Percentiles rank a stretch among this genome's conserved stretches.
phyloP scores from a whole-genome alignment of 768 basidiomycete species.

The Hypholoma fasciculare region DNA sequence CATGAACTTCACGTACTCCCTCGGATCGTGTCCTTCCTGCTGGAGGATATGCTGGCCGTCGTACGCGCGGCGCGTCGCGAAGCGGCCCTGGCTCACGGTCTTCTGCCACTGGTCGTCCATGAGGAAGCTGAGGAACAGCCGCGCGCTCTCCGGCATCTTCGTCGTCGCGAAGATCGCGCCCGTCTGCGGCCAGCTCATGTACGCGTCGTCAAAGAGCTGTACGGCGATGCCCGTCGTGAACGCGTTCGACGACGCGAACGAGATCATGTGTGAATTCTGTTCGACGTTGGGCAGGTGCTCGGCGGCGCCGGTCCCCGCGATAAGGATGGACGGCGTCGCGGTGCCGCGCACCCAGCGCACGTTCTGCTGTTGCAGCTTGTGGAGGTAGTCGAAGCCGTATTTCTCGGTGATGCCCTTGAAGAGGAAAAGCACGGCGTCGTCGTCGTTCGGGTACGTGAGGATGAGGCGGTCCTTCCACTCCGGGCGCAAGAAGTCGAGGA shows the following conservation, averaged over 20 bases:
- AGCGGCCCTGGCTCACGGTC: slow-evolving; percentile 9
- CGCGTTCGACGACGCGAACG: slow-evolving; percentile 19
- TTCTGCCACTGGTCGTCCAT: slow-evolving; percentile 22
- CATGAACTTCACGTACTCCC: slow-evolving; percentile 19
- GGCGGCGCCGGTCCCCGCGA: slow-evolving; percentile 1
- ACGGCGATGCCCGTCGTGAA: slow-evolving; percentile 12
- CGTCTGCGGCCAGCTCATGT: slow-evolving; percentile 26
- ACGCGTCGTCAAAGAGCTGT: slow-evolving; percentile 14
- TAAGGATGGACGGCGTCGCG: slow-evolving; percentile 21
- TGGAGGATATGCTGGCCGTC: slow-evolving; percentile 17
- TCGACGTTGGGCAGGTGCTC: not conserved
- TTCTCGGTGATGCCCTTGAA: slow-evolving; percentile 20
- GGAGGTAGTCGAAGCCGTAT: slow-evolving; percentile 21
- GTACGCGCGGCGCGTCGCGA: slow-evolving; percentile 17
- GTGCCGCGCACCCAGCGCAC: slow-evolving; percentile 23
- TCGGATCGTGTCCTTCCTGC: slow-evolving; percentile 15
- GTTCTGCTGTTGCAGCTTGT: slow-evolving; percentile 17
- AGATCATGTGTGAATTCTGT: slow-evolving; percentile 6
- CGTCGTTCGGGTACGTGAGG: slow-evolving; percentile 28
- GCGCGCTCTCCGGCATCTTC: slow-evolving; percentile 17
- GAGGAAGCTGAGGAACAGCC: slow-evolving; percentile 23
- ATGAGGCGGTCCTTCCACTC: slow-evolving; percentile 14
- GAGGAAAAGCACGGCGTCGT: slow-evolving; percentile 27
- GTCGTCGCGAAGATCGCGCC: slow-evolving; percentile 19
- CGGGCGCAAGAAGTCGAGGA: slow-evolving; percentile 15